These are phyloP conservation scores for Poteriospumella lacustris DNA, from an alignment of 108 stramenopile species.

Conservation along the genomic window DNA sequence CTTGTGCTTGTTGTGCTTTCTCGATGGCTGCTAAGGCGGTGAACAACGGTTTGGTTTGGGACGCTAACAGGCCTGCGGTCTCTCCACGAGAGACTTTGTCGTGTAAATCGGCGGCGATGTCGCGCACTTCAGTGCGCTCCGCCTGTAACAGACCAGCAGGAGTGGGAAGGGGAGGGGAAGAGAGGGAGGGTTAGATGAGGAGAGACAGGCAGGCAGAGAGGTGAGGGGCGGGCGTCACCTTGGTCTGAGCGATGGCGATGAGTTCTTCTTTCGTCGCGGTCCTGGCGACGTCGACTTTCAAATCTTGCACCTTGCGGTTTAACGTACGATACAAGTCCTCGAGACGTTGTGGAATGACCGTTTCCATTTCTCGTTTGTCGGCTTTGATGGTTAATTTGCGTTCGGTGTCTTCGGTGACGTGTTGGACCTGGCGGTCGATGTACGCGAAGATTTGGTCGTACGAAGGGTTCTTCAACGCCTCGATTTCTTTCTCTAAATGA, in stretches of 20 bases:
- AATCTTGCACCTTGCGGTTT: background rate
- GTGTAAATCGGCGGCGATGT: background rate
- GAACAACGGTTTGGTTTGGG: background rate
- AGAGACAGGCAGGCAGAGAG: background rate
- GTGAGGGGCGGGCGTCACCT: background rate
- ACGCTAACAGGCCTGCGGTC: background rate
- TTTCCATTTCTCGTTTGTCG: slow-evolving; percentile 4
- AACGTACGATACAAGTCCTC: slow-evolving; percentile 16
- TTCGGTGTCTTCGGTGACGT: background rate
- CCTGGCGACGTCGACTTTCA: background rate
- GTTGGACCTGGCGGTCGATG: background rate
- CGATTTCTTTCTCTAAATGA: background rate
- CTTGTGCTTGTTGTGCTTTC: background rate
- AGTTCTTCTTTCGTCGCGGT: slow-evolving; percentile 12
- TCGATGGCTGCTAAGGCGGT: background rate
- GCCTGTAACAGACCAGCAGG: background rate
- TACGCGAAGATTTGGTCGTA: slow-evolving; percentile 20
- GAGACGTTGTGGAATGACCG: background rate
- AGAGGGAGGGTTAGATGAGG: background rate
- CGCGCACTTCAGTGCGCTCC: background rate
- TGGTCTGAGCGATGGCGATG: background rate
- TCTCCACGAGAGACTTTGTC: background rate
- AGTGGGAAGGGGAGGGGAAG: background rate
- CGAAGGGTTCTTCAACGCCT: background rate
- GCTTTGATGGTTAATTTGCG: background rate